Conservation (phyloP, 805 yeast species). For the Saturnispora quitensis region DNA sequence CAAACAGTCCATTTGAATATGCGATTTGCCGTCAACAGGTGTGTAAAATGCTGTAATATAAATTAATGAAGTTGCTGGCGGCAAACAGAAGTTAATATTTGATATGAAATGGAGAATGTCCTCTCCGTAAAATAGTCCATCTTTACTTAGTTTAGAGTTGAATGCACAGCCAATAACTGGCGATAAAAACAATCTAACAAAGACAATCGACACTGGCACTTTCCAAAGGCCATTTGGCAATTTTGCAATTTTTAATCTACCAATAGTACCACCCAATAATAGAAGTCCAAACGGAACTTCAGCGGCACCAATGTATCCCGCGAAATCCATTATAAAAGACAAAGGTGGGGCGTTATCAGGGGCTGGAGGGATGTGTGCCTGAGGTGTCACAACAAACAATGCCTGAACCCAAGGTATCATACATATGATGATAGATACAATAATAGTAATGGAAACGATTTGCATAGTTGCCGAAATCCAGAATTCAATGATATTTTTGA, state of each 20-base stretch:
- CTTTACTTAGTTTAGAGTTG: constrained; percentile 48
- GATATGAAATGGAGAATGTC: constrained; percentile 60
- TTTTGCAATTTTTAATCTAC: constrained; percentile 51
- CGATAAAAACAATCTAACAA: constrained; percentile 51
- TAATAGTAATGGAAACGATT: constrained; percentile 67
- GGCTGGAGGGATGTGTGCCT: constrained; percentile 52
- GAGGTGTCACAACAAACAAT: constrained; percentile 45
- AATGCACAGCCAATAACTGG: constrained; percentile 75
- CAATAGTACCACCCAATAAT: constrained; percentile 79
- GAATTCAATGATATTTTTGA: constrained; percentile 7
- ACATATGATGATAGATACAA: constrained; percentile 54
- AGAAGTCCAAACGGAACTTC: constrained; percentile 82
- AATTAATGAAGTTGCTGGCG: constrained; percentile 81
- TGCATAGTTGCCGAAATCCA: constrained; percentile 42
- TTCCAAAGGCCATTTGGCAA: constrained; percentile 68
- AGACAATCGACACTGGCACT: constrained; percentile 48
- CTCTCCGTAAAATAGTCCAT: constrained; percentile 58
- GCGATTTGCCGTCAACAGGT: constrained; percentile 46
- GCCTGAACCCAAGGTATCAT: constrained; percentile 86
- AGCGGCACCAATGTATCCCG: constrained; percentile 75
- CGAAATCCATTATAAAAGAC: constrained; percentile 75
- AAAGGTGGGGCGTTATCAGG: constrained; percentile 83
- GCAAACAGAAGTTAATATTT: constrained; percentile 68
- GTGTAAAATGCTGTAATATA: constrained; percentile 84
- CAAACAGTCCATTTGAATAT: constrained; percentile 73